These are phyloP conservation scores for Oryza glumipatula DNA, from an alignment of 176 grass and related monocot genomes.

Conservation along the genomic window DNA sequence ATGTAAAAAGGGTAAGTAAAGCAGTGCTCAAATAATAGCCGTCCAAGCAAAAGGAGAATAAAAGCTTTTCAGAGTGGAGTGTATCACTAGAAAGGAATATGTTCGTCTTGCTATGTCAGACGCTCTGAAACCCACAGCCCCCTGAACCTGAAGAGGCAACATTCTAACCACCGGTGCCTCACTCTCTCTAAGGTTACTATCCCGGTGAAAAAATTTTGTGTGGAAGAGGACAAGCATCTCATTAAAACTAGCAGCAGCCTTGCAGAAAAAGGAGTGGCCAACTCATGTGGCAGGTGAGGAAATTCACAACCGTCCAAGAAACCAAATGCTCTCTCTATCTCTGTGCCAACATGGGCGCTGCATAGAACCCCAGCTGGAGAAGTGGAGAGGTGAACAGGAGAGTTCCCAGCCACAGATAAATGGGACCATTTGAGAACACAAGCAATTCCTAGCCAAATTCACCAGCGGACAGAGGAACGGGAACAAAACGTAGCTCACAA, in stretches of 20 bases:
- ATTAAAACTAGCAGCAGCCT: slow-evolving; percentile 17
- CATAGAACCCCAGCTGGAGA: slow-evolving; percentile 38
- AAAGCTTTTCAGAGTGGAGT: neutral
- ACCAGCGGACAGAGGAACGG: neutral
- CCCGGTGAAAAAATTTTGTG: neutral
- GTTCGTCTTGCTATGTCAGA: slow-evolving; percentile 36
- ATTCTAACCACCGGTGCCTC: neutral
- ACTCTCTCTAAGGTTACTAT: neutral
- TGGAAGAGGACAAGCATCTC: slow-evolving; percentile 11
- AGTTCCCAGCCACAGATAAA: neutral
- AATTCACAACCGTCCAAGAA: slow-evolving; percentile 33
- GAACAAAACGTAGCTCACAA: neutral
- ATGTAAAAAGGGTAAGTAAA: slow-evolving; percentile 28
- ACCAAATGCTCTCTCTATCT: slow-evolving; percentile 21
- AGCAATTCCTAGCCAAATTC: neutral
- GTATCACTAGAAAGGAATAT: slow-evolving; percentile 18
- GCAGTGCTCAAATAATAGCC: slow-evolving; percentile 28
- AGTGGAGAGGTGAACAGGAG: neutral
- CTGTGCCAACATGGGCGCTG: neutral
- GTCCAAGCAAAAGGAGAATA: neutral
- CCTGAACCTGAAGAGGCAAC: slow-evolving; percentile 1
- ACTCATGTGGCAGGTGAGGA: slow-evolving; percentile 3
- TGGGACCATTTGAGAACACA: slow-evolving; percentile 1
- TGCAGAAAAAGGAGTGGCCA: neutral
- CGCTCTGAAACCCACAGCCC: slow-evolving; percentile 18